Evolutionary conservation across 2,329 filamentous ascomycete genomes (phyloP), one percentile per base, ranked within the genome.

Genomic region (Phialophora verrucosa): DNA sequence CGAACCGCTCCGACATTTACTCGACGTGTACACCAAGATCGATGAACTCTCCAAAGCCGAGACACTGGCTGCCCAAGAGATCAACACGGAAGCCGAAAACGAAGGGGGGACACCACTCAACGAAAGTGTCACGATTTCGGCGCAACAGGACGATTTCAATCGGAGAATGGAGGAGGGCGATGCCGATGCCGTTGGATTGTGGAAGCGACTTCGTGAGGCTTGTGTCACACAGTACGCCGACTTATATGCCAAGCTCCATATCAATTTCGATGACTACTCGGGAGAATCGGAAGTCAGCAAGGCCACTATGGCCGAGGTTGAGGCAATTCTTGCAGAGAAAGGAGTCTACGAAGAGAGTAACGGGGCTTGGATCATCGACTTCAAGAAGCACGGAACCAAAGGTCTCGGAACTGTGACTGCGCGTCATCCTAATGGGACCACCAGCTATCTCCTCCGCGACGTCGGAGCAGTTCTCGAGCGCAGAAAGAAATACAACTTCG

Each of bases 1-100:
- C 56, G 91, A 94, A 73, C 91, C 91, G 12, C 92, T 94, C 75
- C 90, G 91, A 77, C 91, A 95, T 76, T 82, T 95, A 10, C 93
- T 90, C 77, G 87, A 93, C 74, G 88, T 95, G 59, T 95, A 94
- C 74, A 91, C 93, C 69, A 86, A 87, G 77, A 92, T 94, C 77
- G 87, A 87, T 72, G 17, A 55, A 12, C 31, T 29, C 31, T 78
- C 82, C 2, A 89, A 90, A 70, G 89, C 70, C 84, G 86, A 44
- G 17, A n/a, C 38, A 90, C 70, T 76, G 84, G 66, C 86, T 89
- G 27, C 87, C 88, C 72, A 82, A 79, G 50, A 80, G 84, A 70
- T 85, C 86, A 75, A 80, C 82, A 47, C 75, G 12, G 68, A 69
- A 59, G 60, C 62, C 47, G 38, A 60, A 27, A 42, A 31, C 32